Evolutionary conservation across 1,284 basidiomycete species (phyloP).

Genomic region (Pascua sp.): DNA sequence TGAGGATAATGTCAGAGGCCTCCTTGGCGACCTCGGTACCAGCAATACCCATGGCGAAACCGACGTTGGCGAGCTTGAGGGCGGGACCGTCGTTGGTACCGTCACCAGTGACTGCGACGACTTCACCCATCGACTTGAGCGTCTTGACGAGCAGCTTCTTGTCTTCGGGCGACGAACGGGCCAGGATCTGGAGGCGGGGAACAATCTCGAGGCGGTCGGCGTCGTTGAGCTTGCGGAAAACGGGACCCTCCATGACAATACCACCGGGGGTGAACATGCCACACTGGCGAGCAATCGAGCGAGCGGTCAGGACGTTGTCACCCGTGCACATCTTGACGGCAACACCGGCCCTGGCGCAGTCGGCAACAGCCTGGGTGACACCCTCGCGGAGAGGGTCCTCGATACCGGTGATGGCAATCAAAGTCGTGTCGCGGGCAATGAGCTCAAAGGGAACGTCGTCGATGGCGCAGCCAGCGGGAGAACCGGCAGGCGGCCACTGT

Average conservation of each 20-base stretch:
- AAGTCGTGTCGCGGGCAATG: conserved; percentile 69
- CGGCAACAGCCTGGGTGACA: conserved; percentile 79
- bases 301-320: conserved; percentile 85
- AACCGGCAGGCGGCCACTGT: conserved; percentile 71
- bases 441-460: conserved; percentile 65
- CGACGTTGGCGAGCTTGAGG: conserved; percentile 88
- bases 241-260: conserved; percentile 63
- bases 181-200: conserved; percentile 60
- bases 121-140: conserved; percentile 80
- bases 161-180: conserved; percentile 96
- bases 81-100: conserved; percentile 98
- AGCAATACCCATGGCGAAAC: conserved; percentile 97
- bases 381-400: conserved; percentile 92
- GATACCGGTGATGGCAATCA: conserved; percentile 87
- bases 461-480: conserved; percentile 54
- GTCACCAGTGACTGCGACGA: conserved; percentile 96
- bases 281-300: conserved; percentile 91
- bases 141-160: conserved; percentile 91
- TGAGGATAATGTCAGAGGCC: conserved; percentile 96
- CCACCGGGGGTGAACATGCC: conserved; percentile 60
- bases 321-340: conserved; percentile 98
- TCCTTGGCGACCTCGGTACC: conserved; percentile 99
- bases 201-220: conserved; percentile 55
- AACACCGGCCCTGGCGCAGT: conserved; percentile 87
- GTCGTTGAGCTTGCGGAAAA: conserved; percentile 56